Percentiles rank a stretch among this genome's conserved stretches.
These are phyloP conservation scores for Lonicera japonica DNA, from an alignment of 129 eudicot species.

Conservation along the genomic window DNA sequence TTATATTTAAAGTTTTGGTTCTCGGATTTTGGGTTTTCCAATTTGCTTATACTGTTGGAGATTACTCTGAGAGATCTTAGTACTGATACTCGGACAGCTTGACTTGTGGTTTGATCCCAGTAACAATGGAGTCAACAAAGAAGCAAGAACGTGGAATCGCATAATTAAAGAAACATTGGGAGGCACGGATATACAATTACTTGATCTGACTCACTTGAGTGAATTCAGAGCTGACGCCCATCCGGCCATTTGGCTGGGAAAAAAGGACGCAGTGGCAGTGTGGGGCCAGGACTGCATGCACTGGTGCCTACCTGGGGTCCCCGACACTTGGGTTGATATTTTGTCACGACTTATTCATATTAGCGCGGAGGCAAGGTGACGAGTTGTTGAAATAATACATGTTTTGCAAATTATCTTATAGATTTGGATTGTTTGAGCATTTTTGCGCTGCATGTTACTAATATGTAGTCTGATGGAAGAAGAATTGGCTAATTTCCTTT, in stretches of 20 bases:
- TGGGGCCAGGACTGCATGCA: conserved; percentile 99
- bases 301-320: conserved; percentile 97
- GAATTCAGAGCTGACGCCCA: conserved; percentile 93
- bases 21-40: too few species aligned
- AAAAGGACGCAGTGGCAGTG: conserved; percentile 84
- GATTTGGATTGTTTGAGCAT: too few species aligned
- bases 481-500: too few species aligned
- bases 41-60: too few species aligned
- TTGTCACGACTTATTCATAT: conserved; percentile 48
- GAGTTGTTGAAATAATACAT: neutral
- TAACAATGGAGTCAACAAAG: conserved; percentile 90
- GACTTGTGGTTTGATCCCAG: conserved; percentile 95
- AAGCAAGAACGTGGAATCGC: conserved; percentile 60
- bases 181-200: conserved; percentile 49
- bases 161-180: conserved; percentile 42
- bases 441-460: too few species aligned
- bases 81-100: conserved; percentile 55
- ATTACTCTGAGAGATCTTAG: neutral
- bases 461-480: too few species aligned
- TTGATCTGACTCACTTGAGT: conserved; percentile 75
- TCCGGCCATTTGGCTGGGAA: conserved; percentile 92
- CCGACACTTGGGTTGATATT: conserved; percentile 88
- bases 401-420: neutral
- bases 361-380: conserved; percentile 30
- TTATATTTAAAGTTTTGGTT: too few species aligned